Percentiles rank a stretch among this genome's conserved stretches.
phyloP scores from a whole-genome alignment of 192 early-diverging fungal species.

The Allomyces javanicus region DNA sequence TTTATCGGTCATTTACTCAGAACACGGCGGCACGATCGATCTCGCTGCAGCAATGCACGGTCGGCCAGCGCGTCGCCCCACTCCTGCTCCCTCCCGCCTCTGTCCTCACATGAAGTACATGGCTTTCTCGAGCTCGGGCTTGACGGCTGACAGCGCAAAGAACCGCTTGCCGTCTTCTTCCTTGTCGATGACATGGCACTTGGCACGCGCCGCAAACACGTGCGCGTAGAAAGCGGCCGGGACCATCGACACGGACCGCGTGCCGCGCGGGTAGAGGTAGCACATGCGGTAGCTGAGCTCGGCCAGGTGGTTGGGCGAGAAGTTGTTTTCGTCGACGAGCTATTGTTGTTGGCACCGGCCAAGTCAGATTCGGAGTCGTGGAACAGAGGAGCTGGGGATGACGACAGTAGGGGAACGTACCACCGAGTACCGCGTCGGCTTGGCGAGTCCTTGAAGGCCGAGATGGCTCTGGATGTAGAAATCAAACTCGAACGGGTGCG shows the following conservation, averaged over 20 bases:
- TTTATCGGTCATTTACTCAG: too few species aligned
- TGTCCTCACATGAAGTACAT: conserved; percentile 31
- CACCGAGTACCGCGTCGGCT: conserved; percentile 23
- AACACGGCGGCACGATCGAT: too few species aligned
- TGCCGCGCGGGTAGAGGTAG: conserved; percentile 15
- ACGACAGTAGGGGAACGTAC: conserved; percentile 5
- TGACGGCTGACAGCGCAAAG: conserved; percentile 11
- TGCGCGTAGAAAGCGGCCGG: conserved; percentile 30
- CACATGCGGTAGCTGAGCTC: conserved; percentile 15
- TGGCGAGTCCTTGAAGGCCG: conserved; percentile 19
- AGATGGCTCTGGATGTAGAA: conserved; percentile 34
- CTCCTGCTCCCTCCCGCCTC: too few species aligned
- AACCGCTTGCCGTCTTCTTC: neutral
- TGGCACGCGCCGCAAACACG: conserved; percentile 19
- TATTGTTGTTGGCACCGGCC: neutral
- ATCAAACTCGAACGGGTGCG: conserved; percentile 65
- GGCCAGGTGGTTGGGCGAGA: conserved; percentile 18
- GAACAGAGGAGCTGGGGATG: neutral
- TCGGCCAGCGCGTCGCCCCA: too few species aligned
- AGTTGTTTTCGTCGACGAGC: conserved; percentile 17
- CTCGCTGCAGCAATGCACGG: too few species aligned
- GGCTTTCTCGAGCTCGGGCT: conserved; percentile 25
- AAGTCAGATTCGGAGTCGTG: too few species aligned
- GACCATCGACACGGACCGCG: conserved; percentile 22
- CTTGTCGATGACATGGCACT: conserved; percentile 2